These are phyloP conservation scores for Pichia sp. DNA, from an alignment of 1,139 yeast species.

Conservation along the genomic window DNA sequence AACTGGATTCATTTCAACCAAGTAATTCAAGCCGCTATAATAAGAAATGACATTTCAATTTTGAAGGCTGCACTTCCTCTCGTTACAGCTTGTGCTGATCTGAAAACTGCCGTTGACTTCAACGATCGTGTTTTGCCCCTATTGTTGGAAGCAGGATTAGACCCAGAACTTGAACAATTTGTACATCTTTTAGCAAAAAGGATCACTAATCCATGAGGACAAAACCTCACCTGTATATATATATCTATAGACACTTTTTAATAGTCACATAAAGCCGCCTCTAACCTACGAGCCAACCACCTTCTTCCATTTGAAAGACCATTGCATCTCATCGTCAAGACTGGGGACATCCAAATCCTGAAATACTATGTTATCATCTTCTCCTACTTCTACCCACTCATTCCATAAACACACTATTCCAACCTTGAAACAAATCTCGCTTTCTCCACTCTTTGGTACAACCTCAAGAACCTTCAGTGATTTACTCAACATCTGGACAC, in stretches of 20 bases:
- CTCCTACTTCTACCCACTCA: conserved; percentile 19
- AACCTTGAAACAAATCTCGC: conserved; percentile 4
- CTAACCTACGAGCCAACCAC: conserved; percentile 12
- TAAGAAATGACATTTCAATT: conserved; percentile 22
- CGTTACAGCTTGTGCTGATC: conserved; percentile 21
- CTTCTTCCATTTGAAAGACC: conserved; percentile 29
- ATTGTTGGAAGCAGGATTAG: conserved; percentile 17
- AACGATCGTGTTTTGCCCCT: conserved; percentile 24
- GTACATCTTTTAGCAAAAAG: conserved; percentile 14
- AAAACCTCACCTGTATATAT: neutral
- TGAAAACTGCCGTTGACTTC: conserved; percentile 18
- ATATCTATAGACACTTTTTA: neutral
- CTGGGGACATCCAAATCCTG: conserved; percentile 18
- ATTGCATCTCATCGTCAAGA: conserved; percentile 13
- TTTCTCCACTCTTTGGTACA: neutral
- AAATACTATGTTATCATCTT: conserved; percentile 18
- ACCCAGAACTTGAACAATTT: conserved; percentile 12
- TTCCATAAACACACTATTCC: conserved; percentile 23
- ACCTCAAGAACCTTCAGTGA: conserved; percentile 10
- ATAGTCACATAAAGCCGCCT: neutral
- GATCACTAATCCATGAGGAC: conserved; percentile 1
- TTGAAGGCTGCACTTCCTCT: conserved; percentile 32
- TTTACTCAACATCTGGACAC: conserved; percentile 9
- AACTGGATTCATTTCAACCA: conserved; percentile 36
- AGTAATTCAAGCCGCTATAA: conserved; percentile 30